A percentile compares a stretch with the other conserved stretches of the same genome.
These are phyloP conservation scores for Pelargonium fulgidum DNA, from an alignment of 441 rosid genomes.

Conservation along the genomic window DNA sequence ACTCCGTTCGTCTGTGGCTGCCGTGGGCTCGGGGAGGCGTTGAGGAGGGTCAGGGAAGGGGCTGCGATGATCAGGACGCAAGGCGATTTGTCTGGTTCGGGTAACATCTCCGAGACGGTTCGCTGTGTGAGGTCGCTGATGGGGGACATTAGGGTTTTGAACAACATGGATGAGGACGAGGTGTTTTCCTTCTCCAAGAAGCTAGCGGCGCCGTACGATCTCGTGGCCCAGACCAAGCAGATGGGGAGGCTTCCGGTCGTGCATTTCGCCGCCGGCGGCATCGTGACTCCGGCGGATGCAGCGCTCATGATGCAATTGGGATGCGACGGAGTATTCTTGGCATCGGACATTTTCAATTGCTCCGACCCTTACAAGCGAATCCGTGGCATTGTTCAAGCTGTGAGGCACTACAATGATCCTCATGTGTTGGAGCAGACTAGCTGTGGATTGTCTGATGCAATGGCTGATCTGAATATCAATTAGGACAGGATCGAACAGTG, in stretches of 20 bases:
- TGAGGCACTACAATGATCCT: constrained; percentile 76
- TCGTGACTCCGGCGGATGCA: constrained; percentile 73
- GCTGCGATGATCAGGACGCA: constrained; percentile 79
- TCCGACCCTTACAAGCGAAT: constrained; percentile 51
- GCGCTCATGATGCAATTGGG: constrained; percentile 86
- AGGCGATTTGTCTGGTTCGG: constrained; percentile 40
- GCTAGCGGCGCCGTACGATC: constrained; percentile 66
- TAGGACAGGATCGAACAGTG: constrained; percentile 53
- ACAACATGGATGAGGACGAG: constrained; percentile 86
- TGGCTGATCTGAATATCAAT: constrained; percentile 39
- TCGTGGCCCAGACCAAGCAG: constrained; percentile 74
- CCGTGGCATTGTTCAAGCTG: constrained; percentile 64
- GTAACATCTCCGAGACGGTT: constrained; percentile 47
- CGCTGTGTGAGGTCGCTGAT: constrained; percentile 59
- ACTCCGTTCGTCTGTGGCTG: constrained; percentile 69
- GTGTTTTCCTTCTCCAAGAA: constrained; percentile 65
- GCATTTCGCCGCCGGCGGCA: constrained; percentile 77
- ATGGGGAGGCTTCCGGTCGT: constrained; percentile 76
- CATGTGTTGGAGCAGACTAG: constrained; percentile 58
- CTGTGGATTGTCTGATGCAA: constrained; percentile 43
- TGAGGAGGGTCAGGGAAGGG: constrained; percentile 76
- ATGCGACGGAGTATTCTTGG: constrained; percentile 72
- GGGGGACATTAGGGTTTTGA: constrained; percentile 62
- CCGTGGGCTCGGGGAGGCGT: constrained; percentile 60
- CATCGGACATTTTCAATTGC: constrained; percentile 53